Evolutionary conservation across 495 filamentous ascomycete genomes (phyloP).

Genomic region (Hypomontagnella submonticulosa): DNA sequence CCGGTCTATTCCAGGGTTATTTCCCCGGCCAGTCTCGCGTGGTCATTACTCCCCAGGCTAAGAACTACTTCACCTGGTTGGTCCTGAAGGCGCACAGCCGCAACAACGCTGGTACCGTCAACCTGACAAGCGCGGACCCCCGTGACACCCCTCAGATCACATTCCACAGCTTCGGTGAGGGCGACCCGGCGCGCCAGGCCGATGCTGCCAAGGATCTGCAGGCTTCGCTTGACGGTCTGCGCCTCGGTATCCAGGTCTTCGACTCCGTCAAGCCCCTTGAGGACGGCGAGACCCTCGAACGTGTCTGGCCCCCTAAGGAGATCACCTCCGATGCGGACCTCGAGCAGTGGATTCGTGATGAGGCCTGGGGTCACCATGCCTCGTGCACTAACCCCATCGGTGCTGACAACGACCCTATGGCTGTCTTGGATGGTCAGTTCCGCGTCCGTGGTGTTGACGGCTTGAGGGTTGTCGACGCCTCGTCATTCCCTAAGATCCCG

Average conservation of each 20-base stretch:
- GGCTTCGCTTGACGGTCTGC: constrained; percentile 57
- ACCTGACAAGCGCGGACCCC: constrained; percentile 62
- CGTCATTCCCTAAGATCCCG: constrained; percentile 63
- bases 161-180: constrained; percentile 67
- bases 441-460: constrained; percentile 66
- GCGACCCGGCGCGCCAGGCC: constrained; percentile 9
- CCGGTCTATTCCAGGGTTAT: constrained; percentile 64
- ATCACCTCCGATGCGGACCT: constrained; percentile 54
- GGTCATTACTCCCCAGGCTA: constrained; percentile 42
- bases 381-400: constrained; percentile 69
- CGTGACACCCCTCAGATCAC: constrained; percentile 64
- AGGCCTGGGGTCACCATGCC: constrained; percentile 70
- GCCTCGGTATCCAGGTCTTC: constrained; percentile 50
- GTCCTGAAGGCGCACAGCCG: constrained; percentile 63
- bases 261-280: constrained; percentile 60
- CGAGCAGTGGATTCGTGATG: constrained; percentile 60
- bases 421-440: constrained; percentile 68
- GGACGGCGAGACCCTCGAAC: constrained; percentile 54
- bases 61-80: constrained; percentile 60
- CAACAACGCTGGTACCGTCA: constrained; percentile 64
- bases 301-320: constrained; percentile 61
- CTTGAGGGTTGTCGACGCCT: constrained; percentile 71
- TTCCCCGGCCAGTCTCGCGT: constrained; percentile 55
- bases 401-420: constrained; percentile 62
- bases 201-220: constrained; percentile 51